Evolutionary conservation across 805 yeast genomes (phyloP).

Genomic region (Saccharomycopsis fodiens): DNA sequence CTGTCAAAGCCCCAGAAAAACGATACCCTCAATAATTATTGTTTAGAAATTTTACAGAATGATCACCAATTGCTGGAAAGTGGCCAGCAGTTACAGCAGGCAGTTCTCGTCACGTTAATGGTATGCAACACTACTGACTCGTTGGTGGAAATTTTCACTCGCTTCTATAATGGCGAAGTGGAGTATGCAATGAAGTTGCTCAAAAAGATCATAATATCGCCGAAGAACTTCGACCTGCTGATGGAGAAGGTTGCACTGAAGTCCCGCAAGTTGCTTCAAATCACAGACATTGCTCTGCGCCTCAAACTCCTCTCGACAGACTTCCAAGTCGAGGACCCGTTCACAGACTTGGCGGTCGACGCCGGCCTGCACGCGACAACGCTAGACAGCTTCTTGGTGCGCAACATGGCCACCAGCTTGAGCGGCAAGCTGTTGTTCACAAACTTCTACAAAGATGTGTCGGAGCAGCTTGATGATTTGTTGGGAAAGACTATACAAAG

Average conservation of each 20-base stretch:
- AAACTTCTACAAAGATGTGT: slow-evolving; percentile 30
- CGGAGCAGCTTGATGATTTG: slow-evolving; percentile 31
- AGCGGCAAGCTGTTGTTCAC: slow-evolving; percentile 7
- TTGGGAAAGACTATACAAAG: slow-evolving; percentile 36
- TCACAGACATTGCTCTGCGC: slow-evolving; percentile 5
- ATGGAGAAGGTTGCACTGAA: slow-evolving; percentile 8
- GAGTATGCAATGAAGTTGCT: slow-evolving; percentile 9
- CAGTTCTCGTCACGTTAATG: slow-evolving; percentile 10
- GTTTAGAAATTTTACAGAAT: slow-evolving; percentile 10
- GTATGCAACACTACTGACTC: slow-evolving; percentile 16
- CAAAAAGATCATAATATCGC: slow-evolving; percentile 17
- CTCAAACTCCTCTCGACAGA: slow-evolving; percentile 9
- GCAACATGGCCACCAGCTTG: slow-evolving; percentile 7
- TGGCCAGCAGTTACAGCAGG: not conserved
- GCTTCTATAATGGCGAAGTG: slow-evolving; percentile 9
- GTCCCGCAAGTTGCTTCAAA: slow-evolving; percentile 9
- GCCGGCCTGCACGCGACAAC: not conserved
- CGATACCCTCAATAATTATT: slow-evolving; percentile 24
- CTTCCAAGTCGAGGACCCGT: not conserved
- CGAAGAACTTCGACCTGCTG: slow-evolving; percentile 14
- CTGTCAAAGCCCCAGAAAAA: slow-evolving; percentile 15
- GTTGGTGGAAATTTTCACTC: slow-evolving; percentile 12
- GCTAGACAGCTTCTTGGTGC: slow-evolving; percentile 12
- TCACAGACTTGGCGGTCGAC: not conserved
- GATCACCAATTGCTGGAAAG: not conserved